Percentiles rank a stretch among this genome's conserved stretches.
phyloP scores from a whole-genome alignment of 805 yeast species.

The Ogataea haglerorum region DNA sequence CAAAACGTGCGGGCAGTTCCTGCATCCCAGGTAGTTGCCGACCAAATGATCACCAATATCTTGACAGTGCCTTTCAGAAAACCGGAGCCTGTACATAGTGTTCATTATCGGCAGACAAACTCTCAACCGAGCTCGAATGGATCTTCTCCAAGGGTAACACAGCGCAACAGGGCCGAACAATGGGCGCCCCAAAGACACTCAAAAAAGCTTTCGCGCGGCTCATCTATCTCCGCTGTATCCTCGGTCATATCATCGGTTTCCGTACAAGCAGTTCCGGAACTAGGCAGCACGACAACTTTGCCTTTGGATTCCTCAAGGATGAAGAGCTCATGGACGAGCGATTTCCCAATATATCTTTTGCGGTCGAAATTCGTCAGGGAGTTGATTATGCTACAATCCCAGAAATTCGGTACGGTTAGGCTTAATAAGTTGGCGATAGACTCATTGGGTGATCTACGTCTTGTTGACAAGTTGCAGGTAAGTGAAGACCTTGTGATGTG shows the following conservation, averaged over 20 bases:
- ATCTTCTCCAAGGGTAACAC: constrained; percentile 3
- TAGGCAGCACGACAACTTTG: constrained; percentile 2
- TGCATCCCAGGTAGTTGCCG: constrained; percentile 13
- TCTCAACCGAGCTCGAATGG: constrained; percentile 6
- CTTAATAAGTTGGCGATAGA: constrained; percentile 18
- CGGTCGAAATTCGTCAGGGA: constrained; percentile 24
- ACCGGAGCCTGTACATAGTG: constrained; percentile 7
- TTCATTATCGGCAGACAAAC: constrained; percentile 5
- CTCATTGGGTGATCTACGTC: constrained; percentile 30
- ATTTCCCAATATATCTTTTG: constrained; percentile 16
- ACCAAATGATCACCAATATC: constrained; percentile 20
- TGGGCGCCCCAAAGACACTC: constrained; percentile 16
- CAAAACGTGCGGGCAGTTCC: constrained; percentile 24
- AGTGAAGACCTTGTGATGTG: constrained; percentile 9
- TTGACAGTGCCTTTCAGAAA: constrained; percentile 10
- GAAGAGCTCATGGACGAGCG: constrained; percentile 14
- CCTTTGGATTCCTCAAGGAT: background rate
- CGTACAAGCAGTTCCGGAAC: constrained; percentile 13
- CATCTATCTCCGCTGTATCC: constrained; percentile 32
- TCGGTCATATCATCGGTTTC: constrained; percentile 34
- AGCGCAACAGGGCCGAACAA: constrained; percentile 1
- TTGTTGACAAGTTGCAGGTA: constrained; percentile 28
- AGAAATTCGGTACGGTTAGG: constrained; percentile 4
- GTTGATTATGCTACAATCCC: constrained; percentile 18
- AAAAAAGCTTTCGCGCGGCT: constrained; percentile 34